A percentile compares a stretch with the other conserved stretches of the same genome.
phyloP scores from a whole-genome alignment of 306 rosid genomes.

The Quercus parvula region DNA sequence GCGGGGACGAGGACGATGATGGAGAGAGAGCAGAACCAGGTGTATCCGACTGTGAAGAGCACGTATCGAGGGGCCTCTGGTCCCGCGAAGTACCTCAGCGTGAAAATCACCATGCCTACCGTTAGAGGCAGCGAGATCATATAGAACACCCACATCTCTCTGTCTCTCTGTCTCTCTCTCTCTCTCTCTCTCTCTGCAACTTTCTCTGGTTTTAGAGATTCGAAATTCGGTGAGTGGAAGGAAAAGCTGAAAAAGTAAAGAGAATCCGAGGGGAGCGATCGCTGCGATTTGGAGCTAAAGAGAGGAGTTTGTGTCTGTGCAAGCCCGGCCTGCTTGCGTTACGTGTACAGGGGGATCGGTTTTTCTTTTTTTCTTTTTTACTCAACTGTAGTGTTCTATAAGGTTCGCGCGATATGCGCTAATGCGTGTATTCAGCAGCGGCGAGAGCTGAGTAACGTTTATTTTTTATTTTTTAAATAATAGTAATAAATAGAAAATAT shows the following conservation, averaged over 20 bases:
- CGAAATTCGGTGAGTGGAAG: background rate
- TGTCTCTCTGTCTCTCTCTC: background rate
- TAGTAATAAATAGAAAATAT: too few relatives aligned
- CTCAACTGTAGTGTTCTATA: too few relatives aligned
- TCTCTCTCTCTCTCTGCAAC: constrained; percentile 1
- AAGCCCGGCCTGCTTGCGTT: background rate
- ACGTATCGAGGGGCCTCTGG: constrained; percentile 91
- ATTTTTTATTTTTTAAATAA: too few relatives aligned
- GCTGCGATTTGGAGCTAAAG: constrained; percentile 2
- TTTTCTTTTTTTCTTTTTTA: background rate
- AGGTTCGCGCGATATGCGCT: too few relatives aligned
- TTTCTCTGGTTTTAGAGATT: constrained; percentile 5
- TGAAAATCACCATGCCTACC: constrained; percentile 73
- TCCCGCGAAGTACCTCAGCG: constrained; percentile 81
- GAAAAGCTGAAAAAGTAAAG: background rate
- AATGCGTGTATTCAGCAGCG: too few relatives aligned
- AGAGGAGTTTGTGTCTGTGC: background rate
- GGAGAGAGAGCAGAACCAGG: constrained; percentile 95
- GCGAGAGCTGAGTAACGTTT: too few relatives aligned
- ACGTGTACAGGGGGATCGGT: constrained; percentile 7
- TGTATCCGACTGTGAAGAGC: constrained; percentile 81
- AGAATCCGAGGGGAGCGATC: constrained; percentile 23
- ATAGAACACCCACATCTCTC: constrained; percentile 90
- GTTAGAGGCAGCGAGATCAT: constrained; percentile 89
- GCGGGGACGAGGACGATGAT: constrained; percentile 97